A percentile compares a stretch with the other conserved stretches of the same genome.
Conservation (phyloP, 371 early-diverging fungal genomes). For the Sporodiniella umbellata region DNA sequence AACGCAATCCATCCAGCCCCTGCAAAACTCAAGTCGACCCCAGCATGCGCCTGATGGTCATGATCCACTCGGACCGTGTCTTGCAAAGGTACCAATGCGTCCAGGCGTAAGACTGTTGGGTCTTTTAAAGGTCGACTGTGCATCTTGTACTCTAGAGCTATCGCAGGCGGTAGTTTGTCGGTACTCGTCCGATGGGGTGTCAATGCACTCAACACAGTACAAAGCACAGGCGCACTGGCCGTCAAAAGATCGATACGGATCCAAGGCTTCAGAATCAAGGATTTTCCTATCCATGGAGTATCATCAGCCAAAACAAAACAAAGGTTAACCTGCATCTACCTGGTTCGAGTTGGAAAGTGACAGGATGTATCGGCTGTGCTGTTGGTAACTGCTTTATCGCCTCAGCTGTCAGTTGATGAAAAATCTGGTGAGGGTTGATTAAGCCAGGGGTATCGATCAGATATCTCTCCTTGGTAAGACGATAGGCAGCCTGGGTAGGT, state of each 20-base stretch:
- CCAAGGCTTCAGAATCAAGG: constrained; percentile 57
- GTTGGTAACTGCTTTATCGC: constrained; percentile 49
- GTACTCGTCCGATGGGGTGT: constrained; percentile 59
- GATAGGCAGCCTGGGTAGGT: too few species aligned
- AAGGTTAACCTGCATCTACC: constrained; percentile 16
- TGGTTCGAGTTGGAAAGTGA: constrained; percentile 51
- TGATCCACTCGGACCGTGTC: constrained; percentile 37
- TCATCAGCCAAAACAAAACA: too few species aligned
- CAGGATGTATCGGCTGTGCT: constrained; percentile 44
- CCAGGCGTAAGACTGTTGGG: constrained; percentile 8
- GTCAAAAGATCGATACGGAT: constrained; percentile 62
- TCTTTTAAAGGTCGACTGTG: constrained; percentile 11
- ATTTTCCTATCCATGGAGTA: constrained; percentile 47
- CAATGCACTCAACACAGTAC: constrained; percentile 58
- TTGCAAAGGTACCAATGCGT: constrained; percentile 23
- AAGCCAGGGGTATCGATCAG: constrained; percentile 69
- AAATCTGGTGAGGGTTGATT: constrained; percentile 53
- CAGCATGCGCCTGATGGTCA: constrained; percentile 43
- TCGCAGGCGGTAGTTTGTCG: constrained; percentile 34
- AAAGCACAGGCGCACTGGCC: constrained; percentile 38
- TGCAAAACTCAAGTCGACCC: constrained; percentile 60
- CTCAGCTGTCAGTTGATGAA: constrained; percentile 40
- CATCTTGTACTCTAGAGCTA: constrained; percentile 3
- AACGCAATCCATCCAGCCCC: constrained; percentile 71
- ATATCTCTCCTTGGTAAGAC: too few species aligned